Evolutionary conservation across 1,284 basidiomycete genomes (phyloP), one percentile per base, ranked within the genome.

Genomic region (Trichosporon asahii): DNA sequence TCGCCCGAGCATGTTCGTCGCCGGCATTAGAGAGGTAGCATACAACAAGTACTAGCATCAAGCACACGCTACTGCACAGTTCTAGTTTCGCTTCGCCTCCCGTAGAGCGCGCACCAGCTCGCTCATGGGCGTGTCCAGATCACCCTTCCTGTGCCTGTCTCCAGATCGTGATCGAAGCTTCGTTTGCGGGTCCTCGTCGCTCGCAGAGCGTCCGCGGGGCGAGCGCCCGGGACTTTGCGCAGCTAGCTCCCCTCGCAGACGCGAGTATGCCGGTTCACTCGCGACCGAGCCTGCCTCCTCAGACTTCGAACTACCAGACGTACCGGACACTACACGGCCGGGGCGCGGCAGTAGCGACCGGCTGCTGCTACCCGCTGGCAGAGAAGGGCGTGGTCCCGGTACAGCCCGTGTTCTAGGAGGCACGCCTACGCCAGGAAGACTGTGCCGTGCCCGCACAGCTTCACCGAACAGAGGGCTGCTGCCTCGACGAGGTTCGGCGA

Each of bases 201-300:
- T 70, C 21, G 64, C 64, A 11, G 64, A 29, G 0, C 35, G 64
- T 14, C 64, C 37, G 2, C 35, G 37, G 23, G 63, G 9, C 53
- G 49, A 9, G n/a, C 64, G 64, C 12, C n/a, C 64, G 29, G 25
- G 12, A 33, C 23, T 46, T 44, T 44, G 65, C 27, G 61, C 12
- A 35, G 73, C 29, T 49, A 80, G 68, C 68, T 82, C 80, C 5
- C 72, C 72, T 18, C 77, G 66, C 33, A 80, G 66, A 2, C 79
- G 71, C 1, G 75, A 75, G 67, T 80, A 81, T 2, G 80, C 77
- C 11, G 79, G 80, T 67, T 82, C 80, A 57, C 76, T 77, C 15
- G 67, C 69, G 0, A 78, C 76, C 0, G 75, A 77, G 6, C 29
- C 57, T 2, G 27, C 29, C 27, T 68, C 70, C 23, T 65, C 69